These are phyloP conservation scores for Aspergillus intermedius DNA, from an alignment of 2,329 filamentous ascomycete species.

Conservation along the genomic window DNA sequence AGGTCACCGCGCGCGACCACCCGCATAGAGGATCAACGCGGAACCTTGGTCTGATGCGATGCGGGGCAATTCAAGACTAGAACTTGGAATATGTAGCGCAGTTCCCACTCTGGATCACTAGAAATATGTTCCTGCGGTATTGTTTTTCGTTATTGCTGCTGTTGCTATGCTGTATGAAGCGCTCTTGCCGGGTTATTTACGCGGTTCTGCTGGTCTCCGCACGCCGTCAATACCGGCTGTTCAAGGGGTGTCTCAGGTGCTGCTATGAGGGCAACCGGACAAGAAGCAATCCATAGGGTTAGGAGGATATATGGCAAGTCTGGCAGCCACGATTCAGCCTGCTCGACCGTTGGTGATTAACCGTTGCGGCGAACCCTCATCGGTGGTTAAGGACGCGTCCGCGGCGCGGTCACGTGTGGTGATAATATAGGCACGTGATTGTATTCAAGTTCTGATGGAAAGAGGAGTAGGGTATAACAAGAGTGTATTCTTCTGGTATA, in stretches of 20 bases:
- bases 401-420: conserved; percentile 28
- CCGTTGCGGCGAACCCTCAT: background rate
- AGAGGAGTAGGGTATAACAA: background rate
- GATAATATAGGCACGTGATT: background rate
- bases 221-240: background rate
- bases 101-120: background rate
- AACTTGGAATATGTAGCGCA: no score
- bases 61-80: no score
- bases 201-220: background rate
- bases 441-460: background rate
- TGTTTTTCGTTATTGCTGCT: background rate
- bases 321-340: background rate
- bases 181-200: background rate
- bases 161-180: background rate
- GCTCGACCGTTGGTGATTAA: background rate
- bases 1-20: background rate
- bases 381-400: conserved; percentile 22
- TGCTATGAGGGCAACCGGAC: background rate
- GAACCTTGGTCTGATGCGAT: no score
- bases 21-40: background rate
- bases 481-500: background rate
- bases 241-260: background rate
- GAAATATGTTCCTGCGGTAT: background rate
- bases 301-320: background rate
- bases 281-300: background rate